Conservation (phyloP, 495 filamentous ascomycete genomes). For the Astrothelium subdiscretum region DNA sequence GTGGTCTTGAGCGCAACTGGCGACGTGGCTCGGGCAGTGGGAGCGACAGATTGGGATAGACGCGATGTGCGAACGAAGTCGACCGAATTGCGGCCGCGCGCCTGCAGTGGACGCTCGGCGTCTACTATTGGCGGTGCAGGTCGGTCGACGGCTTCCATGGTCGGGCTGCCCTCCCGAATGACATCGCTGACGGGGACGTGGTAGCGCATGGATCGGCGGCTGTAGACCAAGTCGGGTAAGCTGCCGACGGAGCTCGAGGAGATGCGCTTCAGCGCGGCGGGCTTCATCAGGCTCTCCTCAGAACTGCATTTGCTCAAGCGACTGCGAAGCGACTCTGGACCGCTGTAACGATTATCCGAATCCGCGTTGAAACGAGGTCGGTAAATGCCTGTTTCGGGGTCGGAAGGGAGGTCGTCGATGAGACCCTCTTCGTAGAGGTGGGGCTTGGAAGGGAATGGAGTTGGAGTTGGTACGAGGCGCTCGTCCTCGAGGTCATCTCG, state of each 20-base stretch:
- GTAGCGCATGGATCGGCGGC: not conserved
- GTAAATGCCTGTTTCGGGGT: not conserved
- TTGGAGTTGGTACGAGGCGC: not conserved
- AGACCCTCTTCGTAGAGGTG: not conserved
- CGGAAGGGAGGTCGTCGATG: not conserved
- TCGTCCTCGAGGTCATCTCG: not conserved
- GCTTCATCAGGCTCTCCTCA: not conserved
- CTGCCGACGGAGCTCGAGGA: not conserved
- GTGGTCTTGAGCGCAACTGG: not conserved
- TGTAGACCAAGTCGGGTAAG: not conserved
- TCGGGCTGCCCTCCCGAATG: not conserved
- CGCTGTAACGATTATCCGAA: not conserved
- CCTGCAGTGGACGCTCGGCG: not conserved
- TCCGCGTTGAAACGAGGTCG: not conserved
- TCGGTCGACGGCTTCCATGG: not conserved
- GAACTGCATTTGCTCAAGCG: not conserved
- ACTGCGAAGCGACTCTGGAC: not conserved
- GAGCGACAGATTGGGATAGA: not conserved
- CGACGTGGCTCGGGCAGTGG: not conserved
- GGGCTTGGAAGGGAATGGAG: not conserved
- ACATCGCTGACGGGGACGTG: not conserved
- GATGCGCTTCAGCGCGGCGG: not conserved
- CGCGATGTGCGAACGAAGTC: not conserved
- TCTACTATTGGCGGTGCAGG: not conserved
- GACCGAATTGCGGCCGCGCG: not conserved